Evolutionary conservation across 345 rosid species (phyloP).

Genomic region (Salix koriyanagi): DNA sequence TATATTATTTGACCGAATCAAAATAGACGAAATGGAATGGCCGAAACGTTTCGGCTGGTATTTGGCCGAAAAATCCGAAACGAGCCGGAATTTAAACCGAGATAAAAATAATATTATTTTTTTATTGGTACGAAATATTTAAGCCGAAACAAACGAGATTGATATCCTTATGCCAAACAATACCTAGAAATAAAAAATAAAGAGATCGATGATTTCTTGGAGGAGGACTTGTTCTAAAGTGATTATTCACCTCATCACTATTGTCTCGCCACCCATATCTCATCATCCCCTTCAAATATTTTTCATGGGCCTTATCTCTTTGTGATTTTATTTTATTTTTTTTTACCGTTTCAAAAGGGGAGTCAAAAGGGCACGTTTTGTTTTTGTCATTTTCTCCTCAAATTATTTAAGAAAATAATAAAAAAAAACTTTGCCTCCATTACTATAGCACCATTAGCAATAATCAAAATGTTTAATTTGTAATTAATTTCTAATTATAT

Average conservation of each 20-base stretch:
- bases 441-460: neutral
- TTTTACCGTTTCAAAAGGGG: conserved; percentile 37
- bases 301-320: neutral
- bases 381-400: neutral
- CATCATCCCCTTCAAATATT: neutral
- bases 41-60: too few relatives aligned
- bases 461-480: neutral
- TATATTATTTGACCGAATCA: too few relatives aligned
- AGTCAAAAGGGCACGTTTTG: conserved; percentile 27
- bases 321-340: neutral
- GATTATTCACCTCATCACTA: neutral
- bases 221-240: conserved; percentile 15
- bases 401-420: neutral
- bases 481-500: neutral
- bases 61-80: too few relatives aligned
- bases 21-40: too few relatives aligned
- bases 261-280: conserved; percentile 20
- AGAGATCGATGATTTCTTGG: neutral
- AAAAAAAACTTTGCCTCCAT: neutral
- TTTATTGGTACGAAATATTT: too few relatives aligned
- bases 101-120: too few relatives aligned
- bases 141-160: too few relatives aligned
- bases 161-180: too few relatives aligned
- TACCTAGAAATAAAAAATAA: too few relatives aligned
- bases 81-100: fast-evolving